A percentile compares a stretch with the other conserved stretches of the same genome.
Conservation (phyloP, 179 eudicot genomes). For the Sideroxylon spinosum region DNA sequence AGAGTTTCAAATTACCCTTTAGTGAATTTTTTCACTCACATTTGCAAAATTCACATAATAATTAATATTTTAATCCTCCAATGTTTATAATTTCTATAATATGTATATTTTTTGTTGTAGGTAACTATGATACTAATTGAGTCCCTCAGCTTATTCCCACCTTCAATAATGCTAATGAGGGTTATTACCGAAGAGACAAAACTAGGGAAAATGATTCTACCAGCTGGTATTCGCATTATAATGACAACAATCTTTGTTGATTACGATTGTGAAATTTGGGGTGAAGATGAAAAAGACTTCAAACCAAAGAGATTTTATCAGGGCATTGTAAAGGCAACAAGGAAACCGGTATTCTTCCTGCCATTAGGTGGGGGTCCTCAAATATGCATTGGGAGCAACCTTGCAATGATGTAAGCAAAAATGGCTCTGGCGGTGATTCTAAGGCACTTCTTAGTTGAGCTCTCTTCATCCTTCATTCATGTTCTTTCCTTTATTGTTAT, state of each 20-base stretch:
- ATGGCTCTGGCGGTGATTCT: constrained; percentile 40
- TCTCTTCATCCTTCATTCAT: constrained; percentile 46
- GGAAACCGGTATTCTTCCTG: constrained; percentile 27
- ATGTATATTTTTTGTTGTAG: background rate
- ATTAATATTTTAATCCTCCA: background rate
- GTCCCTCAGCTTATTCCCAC: background rate
- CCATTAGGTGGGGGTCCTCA: constrained; percentile 59
- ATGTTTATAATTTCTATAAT: background rate
- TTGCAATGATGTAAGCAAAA: constrained; percentile 44
- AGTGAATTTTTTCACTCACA: too few species aligned
- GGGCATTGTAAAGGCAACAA: constrained; percentile 31
- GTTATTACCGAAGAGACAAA: background rate
- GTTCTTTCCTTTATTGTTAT: constrained; percentile 29
- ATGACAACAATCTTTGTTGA: background rate
- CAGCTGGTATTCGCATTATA: background rate
- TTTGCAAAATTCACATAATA: too few species aligned
- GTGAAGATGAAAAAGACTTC: background rate
- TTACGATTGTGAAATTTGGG: background rate
- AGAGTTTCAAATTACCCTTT: too few species aligned
- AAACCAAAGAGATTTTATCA: constrained; percentile 4
- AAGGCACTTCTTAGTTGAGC: constrained; percentile 36
- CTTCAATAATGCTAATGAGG: background rate
- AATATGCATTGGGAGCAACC: constrained; percentile 48
- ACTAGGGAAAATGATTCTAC: background rate
- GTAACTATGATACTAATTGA: background rate